phyloP scores from a whole-genome alignment of 805 yeast genomes.

The Gaillardinia entomophila region DNA sequence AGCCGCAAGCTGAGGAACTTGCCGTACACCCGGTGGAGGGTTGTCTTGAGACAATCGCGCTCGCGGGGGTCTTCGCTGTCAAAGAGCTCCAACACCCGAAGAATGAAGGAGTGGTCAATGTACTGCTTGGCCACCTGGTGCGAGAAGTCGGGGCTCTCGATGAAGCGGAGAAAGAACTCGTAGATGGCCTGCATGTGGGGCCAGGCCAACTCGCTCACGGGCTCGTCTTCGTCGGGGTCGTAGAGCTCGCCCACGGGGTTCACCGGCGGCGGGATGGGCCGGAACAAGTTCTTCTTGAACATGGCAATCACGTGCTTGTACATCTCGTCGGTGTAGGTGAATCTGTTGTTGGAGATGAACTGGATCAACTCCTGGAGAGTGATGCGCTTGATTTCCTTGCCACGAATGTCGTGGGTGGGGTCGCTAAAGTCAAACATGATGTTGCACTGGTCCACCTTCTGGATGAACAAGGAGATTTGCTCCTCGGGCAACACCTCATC shows the following conservation, averaged over 20 bases:
- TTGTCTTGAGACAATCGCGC: conserved; percentile 90
- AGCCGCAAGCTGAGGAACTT: conserved; percentile 86
- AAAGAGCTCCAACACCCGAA: conserved; percentile 77
- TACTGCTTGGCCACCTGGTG: conserved; percentile 90
- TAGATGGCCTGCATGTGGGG: conserved; percentile 97
- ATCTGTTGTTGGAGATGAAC: conserved; percentile 75
- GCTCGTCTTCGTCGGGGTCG: conserved; percentile 99
- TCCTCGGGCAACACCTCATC: conserved; percentile 82
- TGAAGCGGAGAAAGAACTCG: conserved; percentile 87
- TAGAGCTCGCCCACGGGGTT: conserved; percentile 94
- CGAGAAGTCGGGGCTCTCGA: conserved; percentile 91
- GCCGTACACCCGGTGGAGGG: conserved; percentile 93
- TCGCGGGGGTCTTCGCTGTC: conserved; percentile 97
- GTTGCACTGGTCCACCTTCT: conserved; percentile 91
- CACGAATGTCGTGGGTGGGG: conserved; percentile 85
- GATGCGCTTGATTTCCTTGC: conserved; percentile 84
- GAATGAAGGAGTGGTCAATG: conserved; percentile 86
- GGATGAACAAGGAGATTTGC: conserved; percentile 70
- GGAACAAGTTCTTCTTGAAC: conserved; percentile 83
- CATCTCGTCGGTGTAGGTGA: conserved; percentile 86
- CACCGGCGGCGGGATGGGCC: conserved; percentile 98
- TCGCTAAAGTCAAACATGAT: conserved; percentile 91
- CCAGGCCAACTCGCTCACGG: conserved; percentile 95
- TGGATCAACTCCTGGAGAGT: conserved; percentile 88
- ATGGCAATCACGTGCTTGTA: conserved; percentile 81